Percentiles rank a stretch among this genome's conserved stretches.
Conservation (phyloP, 495 filamentous ascomycete genomes). For the Tuber aestivum region DNA sequence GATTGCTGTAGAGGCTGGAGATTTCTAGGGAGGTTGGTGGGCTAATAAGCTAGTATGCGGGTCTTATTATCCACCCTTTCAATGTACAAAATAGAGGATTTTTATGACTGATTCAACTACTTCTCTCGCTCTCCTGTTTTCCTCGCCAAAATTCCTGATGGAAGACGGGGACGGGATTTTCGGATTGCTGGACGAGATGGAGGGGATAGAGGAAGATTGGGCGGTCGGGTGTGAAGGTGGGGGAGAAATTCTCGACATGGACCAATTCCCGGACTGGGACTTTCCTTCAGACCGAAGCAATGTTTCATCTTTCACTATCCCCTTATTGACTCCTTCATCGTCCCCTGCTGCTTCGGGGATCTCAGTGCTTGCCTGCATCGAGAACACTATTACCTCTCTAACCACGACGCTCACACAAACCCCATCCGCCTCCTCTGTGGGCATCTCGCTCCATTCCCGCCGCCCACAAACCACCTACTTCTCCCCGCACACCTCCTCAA, state of each 20-base stretch:
- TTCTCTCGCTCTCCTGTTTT: background rate
- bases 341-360: background rate
- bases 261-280: background rate
- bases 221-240: background rate
- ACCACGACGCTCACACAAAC: slow-evolving; percentile 7
- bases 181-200: background rate
- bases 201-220: background rate
- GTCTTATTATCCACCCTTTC: background rate
- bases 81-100: background rate
- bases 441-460: slow-evolving; percentile 15
- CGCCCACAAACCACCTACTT: slow-evolving; percentile 12
- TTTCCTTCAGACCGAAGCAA: background rate
- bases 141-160: background rate
- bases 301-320: background rate
- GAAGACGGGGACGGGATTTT: background rate
- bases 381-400: slow-evolving; percentile 19
- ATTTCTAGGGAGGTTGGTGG: background rate
- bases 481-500: slow-evolving; percentile 11
- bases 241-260: background rate
- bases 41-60: background rate
- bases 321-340: background rate
- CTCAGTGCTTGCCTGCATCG: slow-evolving; percentile 20
- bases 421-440: slow-evolving; percentile 13
- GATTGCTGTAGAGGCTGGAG: background rate
- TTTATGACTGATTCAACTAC: background rate